Percentiles rank a stretch among this genome's conserved stretches.
Conservation (phyloP, 306 rosid genomes). For the Castanospermum australe region DNA sequence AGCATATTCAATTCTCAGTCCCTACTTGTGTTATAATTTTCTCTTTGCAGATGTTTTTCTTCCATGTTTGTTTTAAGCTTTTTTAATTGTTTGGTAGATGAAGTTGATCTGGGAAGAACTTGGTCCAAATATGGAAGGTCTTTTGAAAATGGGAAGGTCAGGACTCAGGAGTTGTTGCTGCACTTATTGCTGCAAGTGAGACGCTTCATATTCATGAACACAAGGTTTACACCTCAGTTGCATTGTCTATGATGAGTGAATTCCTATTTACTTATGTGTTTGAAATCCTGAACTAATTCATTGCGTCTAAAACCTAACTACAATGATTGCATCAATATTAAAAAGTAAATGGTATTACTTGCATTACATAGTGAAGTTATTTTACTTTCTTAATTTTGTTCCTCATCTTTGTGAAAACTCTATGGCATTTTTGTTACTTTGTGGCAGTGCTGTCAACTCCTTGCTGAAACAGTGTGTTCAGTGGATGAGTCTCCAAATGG, state of each 20-base stretch:
- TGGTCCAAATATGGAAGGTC: slow-evolving; percentile 64
- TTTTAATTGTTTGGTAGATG: slow-evolving; percentile 55
- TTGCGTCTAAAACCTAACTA: neutral
- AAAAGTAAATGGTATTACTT: neutral
- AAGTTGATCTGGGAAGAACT: slow-evolving; percentile 86
- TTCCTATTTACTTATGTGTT: neutral
- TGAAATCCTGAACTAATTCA: slow-evolving; percentile 1
- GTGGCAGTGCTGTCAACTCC: slow-evolving; percentile 80
- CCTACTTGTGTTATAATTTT: neutral
- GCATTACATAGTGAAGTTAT: slow-evolving; percentile 1
- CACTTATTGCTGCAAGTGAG: slow-evolving; percentile 75
- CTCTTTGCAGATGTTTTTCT: neutral
- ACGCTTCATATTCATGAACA: slow-evolving; percentile 74
- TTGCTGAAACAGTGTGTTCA: slow-evolving; percentile 63
- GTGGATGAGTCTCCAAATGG: slow-evolving; percentile 56
- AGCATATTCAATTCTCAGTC: slow-evolving; percentile 17
- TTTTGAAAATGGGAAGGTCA: slow-evolving; percentile 83
- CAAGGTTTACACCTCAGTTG: slow-evolving; percentile 53
- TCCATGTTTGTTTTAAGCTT: neutral
- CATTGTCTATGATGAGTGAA: slow-evolving; percentile 23
- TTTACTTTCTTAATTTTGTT: slow-evolving; percentile 26
- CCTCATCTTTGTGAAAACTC: slow-evolving; percentile 21
- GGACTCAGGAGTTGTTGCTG: slow-evolving; percentile 93
- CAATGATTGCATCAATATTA: neutral
- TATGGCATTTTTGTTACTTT: slow-evolving; percentile 14